Evolutionary conservation across 2,329 filamentous ascomycete species (phyloP).

Genomic region (Ophiostoma piceae): DNA sequence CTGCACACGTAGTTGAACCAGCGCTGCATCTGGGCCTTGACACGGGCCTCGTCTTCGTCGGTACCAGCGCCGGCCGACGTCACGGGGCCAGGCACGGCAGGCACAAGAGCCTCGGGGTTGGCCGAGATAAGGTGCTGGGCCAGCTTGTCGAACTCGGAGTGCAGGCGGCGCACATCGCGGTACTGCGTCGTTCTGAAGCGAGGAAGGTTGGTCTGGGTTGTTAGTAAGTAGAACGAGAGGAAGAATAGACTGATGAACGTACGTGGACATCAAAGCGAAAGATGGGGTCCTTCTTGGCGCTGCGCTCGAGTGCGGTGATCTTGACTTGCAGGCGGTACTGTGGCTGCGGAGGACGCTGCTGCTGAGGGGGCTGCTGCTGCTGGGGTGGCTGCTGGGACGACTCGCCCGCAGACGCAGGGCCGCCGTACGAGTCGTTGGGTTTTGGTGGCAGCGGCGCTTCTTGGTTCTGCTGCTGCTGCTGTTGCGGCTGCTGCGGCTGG

Average conservation of each 20-base stretch:
- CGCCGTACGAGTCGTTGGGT: slow-evolving; percentile 2
- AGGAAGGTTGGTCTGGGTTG: slow-evolving; percentile 86
- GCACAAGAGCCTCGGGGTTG: slow-evolving; percentile 93
- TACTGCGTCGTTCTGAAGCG: slow-evolving; percentile 98
- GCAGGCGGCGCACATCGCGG: slow-evolving; percentile 89
- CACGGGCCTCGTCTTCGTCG: slow-evolving; percentile 85
- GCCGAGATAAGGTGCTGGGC: slow-evolving; percentile 92
- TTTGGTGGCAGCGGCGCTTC: slow-evolving; percentile 20
- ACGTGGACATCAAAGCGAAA: slow-evolving; percentile 95
- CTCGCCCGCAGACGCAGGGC: neutral
- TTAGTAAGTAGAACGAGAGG: neutral
- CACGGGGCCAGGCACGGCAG: slow-evolving; percentile 87
- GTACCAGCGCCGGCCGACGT: slow-evolving; percentile 93
- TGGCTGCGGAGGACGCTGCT: slow-evolving; percentile 42
- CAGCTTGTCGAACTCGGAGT: slow-evolving; percentile 95
- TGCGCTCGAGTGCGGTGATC: slow-evolving; percentile 87
- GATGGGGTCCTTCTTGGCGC: slow-evolving; percentile 91
- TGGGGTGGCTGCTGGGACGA: slow-evolving; percentile 4
- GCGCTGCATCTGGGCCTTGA: slow-evolving; percentile 84
- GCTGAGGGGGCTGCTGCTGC: slow-evolving; percentile 26
- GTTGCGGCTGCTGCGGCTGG: slow-evolving; percentile 28
- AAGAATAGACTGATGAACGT: slow-evolving; percentile 35
- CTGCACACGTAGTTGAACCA: slow-evolving; percentile 93
- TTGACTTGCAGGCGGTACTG: slow-evolving; percentile 89
- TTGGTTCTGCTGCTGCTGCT: slow-evolving; percentile 28